Conservation (phyloP, 192 early-diverging fungal species). For the Ramicandelaber brevisporus region DNA sequence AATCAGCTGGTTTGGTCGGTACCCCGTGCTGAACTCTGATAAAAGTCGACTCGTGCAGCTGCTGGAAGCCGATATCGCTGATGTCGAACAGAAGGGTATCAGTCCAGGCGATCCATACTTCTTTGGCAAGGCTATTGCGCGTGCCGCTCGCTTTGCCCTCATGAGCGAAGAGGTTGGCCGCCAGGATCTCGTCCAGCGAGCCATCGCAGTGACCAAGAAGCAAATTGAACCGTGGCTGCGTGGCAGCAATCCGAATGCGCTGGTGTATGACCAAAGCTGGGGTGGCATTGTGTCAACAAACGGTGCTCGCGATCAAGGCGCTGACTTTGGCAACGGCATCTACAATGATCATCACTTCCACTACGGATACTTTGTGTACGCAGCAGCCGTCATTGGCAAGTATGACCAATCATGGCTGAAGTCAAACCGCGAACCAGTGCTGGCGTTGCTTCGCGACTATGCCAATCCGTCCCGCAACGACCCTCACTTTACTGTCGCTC, state of each 20-base stretch:
- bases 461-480: constrained; percentile 19
- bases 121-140: constrained; percentile 21
- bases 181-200: constrained; percentile 1
- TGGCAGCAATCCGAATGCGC: constrained; percentile 10
- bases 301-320: constrained; percentile 8
- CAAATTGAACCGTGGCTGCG: constrained; percentile 10
- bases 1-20: constrained; percentile 8
- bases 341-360: constrained; percentile 38
- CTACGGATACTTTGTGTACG: constrained; percentile 28
- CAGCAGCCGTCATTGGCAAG: constrained; percentile 16
- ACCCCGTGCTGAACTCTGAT: constrained; percentile 7
- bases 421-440: constrained; percentile 7
- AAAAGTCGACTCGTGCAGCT: constrained; percentile 7
- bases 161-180: constrained; percentile 18
- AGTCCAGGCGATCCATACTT: constrained; percentile 19
- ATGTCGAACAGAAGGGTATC: constrained; percentile 2
- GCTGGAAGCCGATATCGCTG: constrained; percentile 9
- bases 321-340: constrained; percentile 22
- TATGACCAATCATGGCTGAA: constrained; percentile 12
- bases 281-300: constrained; percentile 14
- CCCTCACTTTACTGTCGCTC: constrained; percentile 20
- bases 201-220: constrained; percentile 3
- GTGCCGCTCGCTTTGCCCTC: constrained; percentile 17
- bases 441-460: constrained; percentile 23
- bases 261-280: constrained; percentile 19